Base-by-base conservation (phyloP, 2,329 filamentous ascomycete genomes). In the Emericellopsis atlantica region DNA sequence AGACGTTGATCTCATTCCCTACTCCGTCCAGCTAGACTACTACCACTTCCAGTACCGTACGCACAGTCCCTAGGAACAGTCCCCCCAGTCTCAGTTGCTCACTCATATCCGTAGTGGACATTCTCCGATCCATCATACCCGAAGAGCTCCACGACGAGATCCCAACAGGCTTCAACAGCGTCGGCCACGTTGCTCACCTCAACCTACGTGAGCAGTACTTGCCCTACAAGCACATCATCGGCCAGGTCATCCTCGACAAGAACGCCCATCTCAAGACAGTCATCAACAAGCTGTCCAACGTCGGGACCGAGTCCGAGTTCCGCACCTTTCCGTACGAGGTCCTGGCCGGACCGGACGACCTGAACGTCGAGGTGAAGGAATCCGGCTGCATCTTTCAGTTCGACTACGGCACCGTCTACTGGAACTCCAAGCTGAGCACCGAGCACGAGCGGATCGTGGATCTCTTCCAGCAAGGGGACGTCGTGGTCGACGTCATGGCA, bases 371-470 rank as follows among this genome's bases (percentile, higher is more conserved):
- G 46, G 74, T 92, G 40, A 77, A 75, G 48, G 88, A 95, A 62
- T 82, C 84, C 51, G 76, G 79, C 45, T 96, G 92, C 64, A 67
- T 72, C n/a, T 98, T 95, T 65, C 71, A 72, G 42, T 96, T 98
- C 60, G 85, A 98, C 66, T 98, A 94, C 60, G 77, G 84, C 46
- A 93, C 93, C 51, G 92, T 98, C 4, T 98, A 98, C 69, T 98
- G 90, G 90, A 98, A 98, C 63, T 88, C 80, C 53, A 80, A 90
- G 49, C 75, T 98, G 12, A 82, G 93, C 53, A 84, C 79, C 1
- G 92, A 98, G 61, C 92, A 98, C 61, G 78, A 81, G 48, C 74
- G 92, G 4, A 67, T 96, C 14, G 77, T 90, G 44, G 66, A 72
- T 40, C 64, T 81, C 41, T 95, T 96, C 66, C 66, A 76, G 42